Conservation (phyloP, 331 rosid species). For the Acacia concinna region DNA sequence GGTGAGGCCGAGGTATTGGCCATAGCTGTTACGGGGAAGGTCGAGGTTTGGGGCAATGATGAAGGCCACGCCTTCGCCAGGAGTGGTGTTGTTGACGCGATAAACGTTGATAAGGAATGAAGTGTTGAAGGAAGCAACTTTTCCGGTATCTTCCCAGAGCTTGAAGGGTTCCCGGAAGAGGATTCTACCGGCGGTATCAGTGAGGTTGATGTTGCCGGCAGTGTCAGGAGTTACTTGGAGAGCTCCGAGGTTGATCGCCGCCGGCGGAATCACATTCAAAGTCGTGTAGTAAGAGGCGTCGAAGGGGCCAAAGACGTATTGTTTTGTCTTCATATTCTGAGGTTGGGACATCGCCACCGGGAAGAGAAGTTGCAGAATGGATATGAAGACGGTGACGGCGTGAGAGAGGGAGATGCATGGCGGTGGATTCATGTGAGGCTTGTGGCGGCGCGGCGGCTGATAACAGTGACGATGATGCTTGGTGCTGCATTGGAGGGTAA, state of each 20-base stretch:
- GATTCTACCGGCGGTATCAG: constrained; percentile 51
- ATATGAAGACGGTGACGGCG: background rate
- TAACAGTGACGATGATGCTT: background rate
- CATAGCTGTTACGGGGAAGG: constrained; percentile 46
- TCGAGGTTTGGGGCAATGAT: constrained; percentile 43
- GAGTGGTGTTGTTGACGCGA: constrained; percentile 30
- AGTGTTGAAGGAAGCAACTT: constrained; percentile 56
- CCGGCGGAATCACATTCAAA: constrained; percentile 25
- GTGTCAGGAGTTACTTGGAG: constrained; percentile 73
- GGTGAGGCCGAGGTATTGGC: constrained; percentile 67
- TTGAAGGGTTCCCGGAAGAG: constrained; percentile 36
- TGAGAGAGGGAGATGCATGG: background rate
- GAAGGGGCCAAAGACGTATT: constrained; percentile 44
- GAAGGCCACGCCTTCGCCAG: constrained; percentile 76
- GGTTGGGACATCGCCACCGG: constrained; percentile 33
- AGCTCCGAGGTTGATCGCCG: constrained; percentile 47
- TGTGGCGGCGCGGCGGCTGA: constrained; percentile 18
- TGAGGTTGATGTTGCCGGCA: constrained; percentile 29
- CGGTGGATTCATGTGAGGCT: constrained; percentile 5
- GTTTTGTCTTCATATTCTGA: background rate
- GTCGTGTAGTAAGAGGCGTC: constrained; percentile 5
- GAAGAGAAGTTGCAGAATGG: constrained; percentile 19
- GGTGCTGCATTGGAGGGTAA: constrained; percentile 17
- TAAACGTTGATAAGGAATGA: constrained; percentile 59
- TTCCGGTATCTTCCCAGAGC: constrained; percentile 47